Conservation (phyloP, 345 rosid genomes). For the Melastoma malabathricum region DNA sequence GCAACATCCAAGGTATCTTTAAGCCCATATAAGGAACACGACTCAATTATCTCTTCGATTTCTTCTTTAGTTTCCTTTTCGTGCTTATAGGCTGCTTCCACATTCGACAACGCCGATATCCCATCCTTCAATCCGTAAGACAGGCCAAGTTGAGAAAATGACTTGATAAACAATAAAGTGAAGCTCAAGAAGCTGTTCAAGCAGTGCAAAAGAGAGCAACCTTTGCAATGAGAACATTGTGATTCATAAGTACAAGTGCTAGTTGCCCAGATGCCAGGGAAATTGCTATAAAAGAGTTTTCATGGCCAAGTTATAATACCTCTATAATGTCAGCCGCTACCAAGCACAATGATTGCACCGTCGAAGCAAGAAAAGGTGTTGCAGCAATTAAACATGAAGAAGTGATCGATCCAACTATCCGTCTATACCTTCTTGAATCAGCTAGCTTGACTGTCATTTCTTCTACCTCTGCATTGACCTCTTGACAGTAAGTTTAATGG, state of each 20-base stretch:
- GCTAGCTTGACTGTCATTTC: slow-evolving; percentile 40
- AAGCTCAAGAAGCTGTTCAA: too few species aligned
- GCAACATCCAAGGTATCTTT: slow-evolving; percentile 45
- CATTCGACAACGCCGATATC: slow-evolving; percentile 47
- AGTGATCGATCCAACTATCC: slow-evolving; percentile 67
- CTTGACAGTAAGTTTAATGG: slow-evolving; percentile 6
- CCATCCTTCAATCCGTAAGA: slow-evolving; percentile 35
- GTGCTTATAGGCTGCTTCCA: slow-evolving; percentile 62
- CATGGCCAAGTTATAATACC: slow-evolving; percentile 23
- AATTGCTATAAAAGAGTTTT: not conserved
- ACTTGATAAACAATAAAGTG: too few species aligned
- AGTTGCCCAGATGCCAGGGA: too few species aligned
- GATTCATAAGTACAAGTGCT: too few species aligned
- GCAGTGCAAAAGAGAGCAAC: too few species aligned
- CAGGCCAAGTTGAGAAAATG: not conserved
- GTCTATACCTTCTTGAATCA: slow-evolving; percentile 64
- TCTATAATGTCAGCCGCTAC: slow-evolving; percentile 68
- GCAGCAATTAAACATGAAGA: slow-evolving; percentile 65
- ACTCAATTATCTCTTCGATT: slow-evolving; percentile 46
- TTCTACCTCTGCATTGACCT: slow-evolving; percentile 45
- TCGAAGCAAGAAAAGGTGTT: slow-evolving; percentile 67
- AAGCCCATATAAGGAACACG: slow-evolving; percentile 46
- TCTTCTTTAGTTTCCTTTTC: slow-evolving; percentile 59
- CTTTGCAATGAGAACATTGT: too few species aligned
- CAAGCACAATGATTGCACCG: slow-evolving; percentile 53